Evolutionary conservation across 805 yeast genomes (phyloP), one percentile per base, ranked within the genome.

Genomic region (Candida orba): DNA sequence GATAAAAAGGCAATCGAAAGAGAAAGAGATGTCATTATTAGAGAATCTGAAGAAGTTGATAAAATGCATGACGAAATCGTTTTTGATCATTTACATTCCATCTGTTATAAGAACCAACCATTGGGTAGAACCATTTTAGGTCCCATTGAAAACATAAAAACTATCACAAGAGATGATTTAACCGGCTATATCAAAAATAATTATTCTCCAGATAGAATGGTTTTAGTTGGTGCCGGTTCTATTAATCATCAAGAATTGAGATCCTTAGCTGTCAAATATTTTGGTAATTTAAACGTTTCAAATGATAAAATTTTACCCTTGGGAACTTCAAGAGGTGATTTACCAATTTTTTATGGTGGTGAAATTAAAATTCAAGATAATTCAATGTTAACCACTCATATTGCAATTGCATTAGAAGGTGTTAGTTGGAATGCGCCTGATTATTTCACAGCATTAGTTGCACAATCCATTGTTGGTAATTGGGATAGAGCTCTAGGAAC

Each of bases 21-120:
- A 57, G 99, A 93, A 67, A 80, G 98, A 56, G 95, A 91, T 48
- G 99, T 93, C 24, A 93, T 93, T 52, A 78, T 93, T 47, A 85
- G 97, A 64, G 99, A 93, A 68, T 78, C 93, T 54, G 98, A 93
- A 66, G 98, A 93, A 66, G 97, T 93, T 46, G 98, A 91, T 65
- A 91, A 90, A 69, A 89, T 88, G 95, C 87, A 88, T 62, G 99
- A 93, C 63, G 99, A 93, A 65, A 98, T 93, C 32, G 95, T 93
- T 9, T 93, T 93, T 64, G 99, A 93, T 66, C 95, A 95, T 64
- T 69, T 93, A 43, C 99, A 93, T 67, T 89, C 95, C 38, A 87
- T 89, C 30, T 89, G 95, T 9, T 93, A 78, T 70, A 85, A 78
- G 63, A 81, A 78, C 53, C 98, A 95, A 65, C 95, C 96, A 39